Percentiles rank a stretch among this genome's conserved stretches.
Evolutionary conservation across 306 rosid species (phyloP).

Genomic region (Cucumis hystrix): DNA sequence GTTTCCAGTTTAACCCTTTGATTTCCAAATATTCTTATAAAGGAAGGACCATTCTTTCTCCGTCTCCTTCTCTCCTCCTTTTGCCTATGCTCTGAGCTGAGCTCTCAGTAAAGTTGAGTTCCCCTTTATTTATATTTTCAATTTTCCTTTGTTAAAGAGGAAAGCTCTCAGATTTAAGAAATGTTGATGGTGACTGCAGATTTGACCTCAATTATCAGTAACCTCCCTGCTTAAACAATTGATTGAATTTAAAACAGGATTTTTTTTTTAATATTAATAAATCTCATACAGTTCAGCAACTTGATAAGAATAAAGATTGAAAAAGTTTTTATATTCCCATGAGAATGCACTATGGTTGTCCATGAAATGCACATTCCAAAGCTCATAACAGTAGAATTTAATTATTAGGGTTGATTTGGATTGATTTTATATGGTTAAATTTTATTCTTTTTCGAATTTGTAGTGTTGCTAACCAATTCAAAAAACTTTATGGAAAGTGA

Average conservation of each 20-base stretch:
- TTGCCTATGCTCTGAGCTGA: background rate
- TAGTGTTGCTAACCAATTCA: too few species aligned
- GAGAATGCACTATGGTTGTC: background rate
- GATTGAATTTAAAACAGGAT: background rate
- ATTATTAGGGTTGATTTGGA: background rate
- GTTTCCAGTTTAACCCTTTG: background rate
- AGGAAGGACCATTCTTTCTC: background rate
- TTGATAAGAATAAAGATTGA: background rate
- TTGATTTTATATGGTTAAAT: too few species aligned
- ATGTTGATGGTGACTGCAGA: background rate
- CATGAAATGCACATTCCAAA: background rate
- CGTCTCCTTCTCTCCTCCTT: background rate
- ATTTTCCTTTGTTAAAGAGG: background rate
- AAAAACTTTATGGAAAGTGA: too few species aligned
- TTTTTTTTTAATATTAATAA: background rate
- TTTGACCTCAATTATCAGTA: background rate
- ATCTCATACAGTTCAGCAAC: background rate
- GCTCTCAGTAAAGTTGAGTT: background rate
- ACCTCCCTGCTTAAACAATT: background rate
- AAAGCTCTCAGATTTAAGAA: background rate
- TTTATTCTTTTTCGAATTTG: too few species aligned
- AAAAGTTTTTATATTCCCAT: background rate
- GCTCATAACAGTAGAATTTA: background rate
- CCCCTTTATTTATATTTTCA: background rate
- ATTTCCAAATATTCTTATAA: background rate